These are phyloP conservation scores for Hanseniaspora opuntiae DNA, from an alignment of 805 yeast species.

Conservation along the genomic window DNA sequence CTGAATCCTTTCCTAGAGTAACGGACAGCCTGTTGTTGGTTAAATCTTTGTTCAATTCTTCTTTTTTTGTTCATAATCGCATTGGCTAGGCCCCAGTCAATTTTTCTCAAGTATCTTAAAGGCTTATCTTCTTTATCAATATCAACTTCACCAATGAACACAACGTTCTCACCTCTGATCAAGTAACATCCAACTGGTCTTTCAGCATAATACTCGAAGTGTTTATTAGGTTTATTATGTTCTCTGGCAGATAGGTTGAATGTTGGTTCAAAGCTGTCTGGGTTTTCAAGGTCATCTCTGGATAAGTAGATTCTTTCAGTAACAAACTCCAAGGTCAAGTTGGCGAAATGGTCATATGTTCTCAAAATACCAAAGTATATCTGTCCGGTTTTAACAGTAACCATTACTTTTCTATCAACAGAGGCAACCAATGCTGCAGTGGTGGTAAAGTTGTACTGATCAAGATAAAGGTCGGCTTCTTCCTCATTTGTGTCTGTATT, in stretches of 20 bases:
- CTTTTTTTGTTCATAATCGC: slow-evolving; percentile 25
- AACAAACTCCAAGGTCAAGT: slow-evolving; percentile 82
- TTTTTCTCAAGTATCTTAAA: slow-evolving; percentile 39
- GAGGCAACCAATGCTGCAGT: slow-evolving; percentile 85
- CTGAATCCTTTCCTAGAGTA: slow-evolving; percentile 43
- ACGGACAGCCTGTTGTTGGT: slow-evolving; percentile 34
- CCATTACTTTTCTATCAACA: slow-evolving; percentile 70
- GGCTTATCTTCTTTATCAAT: slow-evolving; percentile 72
- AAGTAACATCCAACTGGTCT: slow-evolving; percentile 65
- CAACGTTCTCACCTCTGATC: slow-evolving; percentile 92
- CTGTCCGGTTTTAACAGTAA: slow-evolving; percentile 78
- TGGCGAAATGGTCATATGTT: slow-evolving; percentile 90
- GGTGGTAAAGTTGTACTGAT: slow-evolving; percentile 71
- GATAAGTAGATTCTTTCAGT: slow-evolving; percentile 66
- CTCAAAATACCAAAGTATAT: slow-evolving; percentile 77
- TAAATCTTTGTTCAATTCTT: slow-evolving; percentile 28
- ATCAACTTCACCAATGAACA: slow-evolving; percentile 85
- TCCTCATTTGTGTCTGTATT: slow-evolving; percentile 24
- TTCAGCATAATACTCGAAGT: slow-evolving; percentile 44
- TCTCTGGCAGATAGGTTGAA: slow-evolving; percentile 16
- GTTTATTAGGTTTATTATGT: neutral
- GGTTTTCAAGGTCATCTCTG: slow-evolving; percentile 26
- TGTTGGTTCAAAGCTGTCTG: neutral
- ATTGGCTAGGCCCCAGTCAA: slow-evolving; percentile 53
- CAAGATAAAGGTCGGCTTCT: slow-evolving; percentile 50